A percentile compares a stretch with the other conserved stretches of the same genome.
Evolutionary conservation across 73 alveolate species (phyloP).

Genomic region (Paramecium sonneborni): DNA sequence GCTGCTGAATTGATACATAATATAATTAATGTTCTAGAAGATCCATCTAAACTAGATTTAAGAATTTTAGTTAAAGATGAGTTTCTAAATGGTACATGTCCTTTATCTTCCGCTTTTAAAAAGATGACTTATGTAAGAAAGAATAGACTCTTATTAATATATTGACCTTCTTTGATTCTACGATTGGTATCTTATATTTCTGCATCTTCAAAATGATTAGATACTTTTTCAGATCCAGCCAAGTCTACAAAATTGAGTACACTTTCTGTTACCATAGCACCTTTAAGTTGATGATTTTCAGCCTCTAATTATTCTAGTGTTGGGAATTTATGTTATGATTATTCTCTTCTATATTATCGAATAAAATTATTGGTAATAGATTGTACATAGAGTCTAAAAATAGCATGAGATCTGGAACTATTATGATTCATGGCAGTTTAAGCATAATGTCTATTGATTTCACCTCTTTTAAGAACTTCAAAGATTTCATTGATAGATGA

Average conservation of each 20-base stretch:
- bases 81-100: slow-evolving; percentile 94
- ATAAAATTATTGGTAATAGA: slow-evolving; percentile 19
- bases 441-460: slow-evolving; percentile 82
- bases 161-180: slow-evolving; percentile 86
- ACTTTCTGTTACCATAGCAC: slow-evolving; percentile 52
- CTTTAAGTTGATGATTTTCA: neutral
- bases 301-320: neutral
- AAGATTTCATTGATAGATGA: slow-evolving; percentile 78
- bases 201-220: slow-evolving; percentile 53
- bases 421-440: slow-evolving; percentile 85
- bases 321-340: slow-evolving; percentile 48
- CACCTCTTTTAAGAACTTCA: slow-evolving; percentile 80
- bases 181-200: slow-evolving; percentile 49
- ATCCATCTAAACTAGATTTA: slow-evolving; percentile 96
- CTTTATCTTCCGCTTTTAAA: slow-evolving; percentile 79
- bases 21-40: slow-evolving; percentile 95
- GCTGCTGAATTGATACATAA: slow-evolving; percentile 60
- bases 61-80: slow-evolving; percentile 95
- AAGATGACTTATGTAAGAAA: slow-evolving; percentile 86
- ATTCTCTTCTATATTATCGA: slow-evolving; percentile 42
- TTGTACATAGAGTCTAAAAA: slow-evolving; percentile 74
- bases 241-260: slow-evolving; percentile 90
- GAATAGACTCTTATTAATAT: slow-evolving; percentile 83
- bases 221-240: slow-evolving; percentile 97
- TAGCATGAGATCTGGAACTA: slow-evolving; percentile 85